A percentile compares a stretch with the other conserved stretches of the same genome.
phyloP scores from a whole-genome alignment of 108 stramenopile genomes.

The Skeletonema grethae region DNA sequence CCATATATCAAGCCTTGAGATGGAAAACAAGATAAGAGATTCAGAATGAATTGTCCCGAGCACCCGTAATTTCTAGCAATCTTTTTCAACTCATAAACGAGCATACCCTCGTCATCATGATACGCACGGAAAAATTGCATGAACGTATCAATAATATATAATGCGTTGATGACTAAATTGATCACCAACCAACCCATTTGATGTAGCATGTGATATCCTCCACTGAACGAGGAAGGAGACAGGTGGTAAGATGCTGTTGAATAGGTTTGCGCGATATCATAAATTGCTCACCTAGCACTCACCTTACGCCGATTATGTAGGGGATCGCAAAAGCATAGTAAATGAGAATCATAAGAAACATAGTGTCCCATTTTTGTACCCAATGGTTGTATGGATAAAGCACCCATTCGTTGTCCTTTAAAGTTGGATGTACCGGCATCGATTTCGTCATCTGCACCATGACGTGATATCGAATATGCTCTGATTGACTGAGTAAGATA shows the following conservation, averaged over 20 bases:
- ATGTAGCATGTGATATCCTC: slow-evolving; percentile 21
- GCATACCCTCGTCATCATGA: slow-evolving; percentile 8
- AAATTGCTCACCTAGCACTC: background rate
- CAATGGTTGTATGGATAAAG: background rate
- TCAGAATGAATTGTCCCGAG: slow-evolving; percentile 5
- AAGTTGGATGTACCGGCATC: slow-evolving; percentile 5
- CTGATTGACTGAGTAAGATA: too few species aligned
- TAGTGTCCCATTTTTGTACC: background rate
- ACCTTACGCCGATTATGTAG: background rate
- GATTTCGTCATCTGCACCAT: background rate
- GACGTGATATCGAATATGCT: too few species aligned
- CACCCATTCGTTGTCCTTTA: slow-evolving; percentile 3
- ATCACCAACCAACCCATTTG: slow-evolving; percentile 16
- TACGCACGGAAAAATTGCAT: slow-evolving; percentile 34
- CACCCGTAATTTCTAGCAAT: slow-evolving; percentile 14
- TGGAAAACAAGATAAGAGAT: slow-evolving; percentile 10
- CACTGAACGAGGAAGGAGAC: slow-evolving; percentile 6
- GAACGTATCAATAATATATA: slow-evolving; percentile 34
- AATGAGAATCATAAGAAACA: background rate
- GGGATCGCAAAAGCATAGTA: slow-evolving; percentile 1
- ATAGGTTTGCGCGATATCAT: background rate
- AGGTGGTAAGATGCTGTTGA: background rate
- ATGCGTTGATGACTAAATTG: slow-evolving; percentile 22
- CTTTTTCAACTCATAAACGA: slow-evolving; percentile 20
- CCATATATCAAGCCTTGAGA: background rate